Conservation (phyloP, 2,329 filamentous ascomycete species). For the Fonsecaea pugnacius region DNA sequence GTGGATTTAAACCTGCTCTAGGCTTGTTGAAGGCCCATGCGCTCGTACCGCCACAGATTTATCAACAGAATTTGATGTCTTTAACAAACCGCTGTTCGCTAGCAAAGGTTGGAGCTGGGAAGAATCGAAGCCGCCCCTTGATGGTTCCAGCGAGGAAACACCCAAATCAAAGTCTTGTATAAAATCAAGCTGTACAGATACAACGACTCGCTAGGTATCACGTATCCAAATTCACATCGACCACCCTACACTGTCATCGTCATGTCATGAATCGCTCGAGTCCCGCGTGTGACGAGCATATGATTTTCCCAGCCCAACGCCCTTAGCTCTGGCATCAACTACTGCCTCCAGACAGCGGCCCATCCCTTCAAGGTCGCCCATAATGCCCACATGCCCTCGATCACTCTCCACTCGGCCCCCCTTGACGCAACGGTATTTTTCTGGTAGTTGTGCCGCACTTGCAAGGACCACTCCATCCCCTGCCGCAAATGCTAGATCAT, state of each 20-base stretch:
- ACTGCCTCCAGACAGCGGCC: conserved; percentile 74
- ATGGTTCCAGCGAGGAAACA: too few species aligned
- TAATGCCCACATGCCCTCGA: conserved; percentile 81
- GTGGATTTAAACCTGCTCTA: too few species aligned
- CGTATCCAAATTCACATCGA: background rate
- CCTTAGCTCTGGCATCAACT: conserved; percentile 67
- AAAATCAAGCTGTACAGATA: background rate
- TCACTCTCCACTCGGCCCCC: conserved; percentile 79
- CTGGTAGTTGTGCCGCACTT: conserved; percentile 80
- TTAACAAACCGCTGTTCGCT: too few species aligned
- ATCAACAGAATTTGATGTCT: too few species aligned
- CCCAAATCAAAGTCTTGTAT: background rate
- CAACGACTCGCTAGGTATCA: background rate
- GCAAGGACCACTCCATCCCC: conserved; percentile 90
- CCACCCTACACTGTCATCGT: background rate
- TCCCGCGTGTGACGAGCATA: conserved; percentile 8
- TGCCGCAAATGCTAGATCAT: conserved; percentile 81
- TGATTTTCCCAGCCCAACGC: conserved; percentile 67
- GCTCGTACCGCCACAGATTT: too few species aligned
- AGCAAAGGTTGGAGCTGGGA: too few species aligned
- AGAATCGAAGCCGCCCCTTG: too few species aligned
- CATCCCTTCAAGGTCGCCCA: conserved; percentile 82
- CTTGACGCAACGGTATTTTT: conserved; percentile 74
- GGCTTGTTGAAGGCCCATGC: too few species aligned
- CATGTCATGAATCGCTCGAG: conserved; percentile 5